A percentile compares a stretch with the other conserved stretches of the same genome.
phyloP scores from a whole-genome alignment of 768 basidiomycete genomes.

The Lactarius quietus region DNA sequence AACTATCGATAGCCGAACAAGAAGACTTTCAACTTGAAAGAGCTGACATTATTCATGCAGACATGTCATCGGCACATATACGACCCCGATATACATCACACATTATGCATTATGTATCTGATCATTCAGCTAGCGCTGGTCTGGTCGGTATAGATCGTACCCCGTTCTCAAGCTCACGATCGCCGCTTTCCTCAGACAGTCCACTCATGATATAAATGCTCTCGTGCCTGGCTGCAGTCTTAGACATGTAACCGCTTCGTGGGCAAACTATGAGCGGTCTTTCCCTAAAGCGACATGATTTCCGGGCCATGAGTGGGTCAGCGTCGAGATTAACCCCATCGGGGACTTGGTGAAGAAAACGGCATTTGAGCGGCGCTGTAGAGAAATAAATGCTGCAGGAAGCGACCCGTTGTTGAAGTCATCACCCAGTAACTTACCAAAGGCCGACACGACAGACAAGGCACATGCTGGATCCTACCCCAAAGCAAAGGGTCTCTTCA shows the following conservation, averaged over 20 bases:
- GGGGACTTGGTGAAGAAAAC: neutral
- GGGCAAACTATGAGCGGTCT: neutral
- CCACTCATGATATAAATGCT: no score
- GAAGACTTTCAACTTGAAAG: neutral
- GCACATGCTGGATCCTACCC: no score
- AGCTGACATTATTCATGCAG: neutral
- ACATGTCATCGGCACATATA: no score
- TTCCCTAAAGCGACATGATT: neutral
- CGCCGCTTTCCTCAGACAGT: slow-evolving; percentile 9
- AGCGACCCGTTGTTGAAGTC: no score
- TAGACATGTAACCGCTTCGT: neutral
- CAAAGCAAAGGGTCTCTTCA: no score
- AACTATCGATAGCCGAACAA: neutral
- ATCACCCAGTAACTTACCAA: no score
- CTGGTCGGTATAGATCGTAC: slow-evolving; percentile 33
- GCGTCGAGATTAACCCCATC: neutral
- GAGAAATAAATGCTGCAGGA: neutral
- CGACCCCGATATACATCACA: no score
- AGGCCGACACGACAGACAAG: no score
- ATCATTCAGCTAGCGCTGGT: neutral
- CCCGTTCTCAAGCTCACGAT: slow-evolving; percentile 67
- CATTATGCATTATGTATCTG: no score
- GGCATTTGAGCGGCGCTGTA: neutral
- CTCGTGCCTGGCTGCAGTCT: neutral
- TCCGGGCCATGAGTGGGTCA: neutral